Evolutionary conservation across 2,329 filamentous ascomycete species (phyloP), one percentile per base, ranked within the genome.

Genomic region (Aspergillus sp.): DNA sequence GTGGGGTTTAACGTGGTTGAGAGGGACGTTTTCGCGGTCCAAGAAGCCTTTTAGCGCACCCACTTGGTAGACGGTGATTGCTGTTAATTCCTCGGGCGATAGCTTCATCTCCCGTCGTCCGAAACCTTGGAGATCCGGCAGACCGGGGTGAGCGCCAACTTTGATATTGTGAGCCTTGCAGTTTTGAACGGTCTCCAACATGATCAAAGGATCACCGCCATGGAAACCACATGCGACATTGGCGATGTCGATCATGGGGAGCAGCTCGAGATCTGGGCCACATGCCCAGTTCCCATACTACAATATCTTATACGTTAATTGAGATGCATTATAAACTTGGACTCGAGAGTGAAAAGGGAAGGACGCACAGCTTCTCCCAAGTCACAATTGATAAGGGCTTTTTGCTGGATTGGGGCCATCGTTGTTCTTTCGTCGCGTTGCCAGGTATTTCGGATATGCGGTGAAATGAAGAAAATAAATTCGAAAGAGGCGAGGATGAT

Each of bases 91-190:
- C 12, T 77, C 75, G 1, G 76, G 70, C 1, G 70, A 65, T 53
- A 85, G 70, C 36, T 78, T 75, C 60, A 85, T 83, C 48, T 79
- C 75, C 12, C 82, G 72, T 2, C 82, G 69, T 2, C 82, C 82
- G 52, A 85, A 85, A 7, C 82, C 82, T 62, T 80, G 73, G 19
- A 83, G 70, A 57, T 85, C 82, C n/a, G 78, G 80, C 1, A 84
- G 67, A 1, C 81, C 80, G 0, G 82, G 82, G 52, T 86, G 82
- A 0, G 82, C 82, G 6, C 82, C 82, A 5, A 78, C 66, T 39
- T 69, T 71, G 47, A 85, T 73, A 45, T 70, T 70, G 60, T 81
- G 73, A 34, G 71, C 58, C 61, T 82, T 83, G 63, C 78, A 81
- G 12, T 74, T 67, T 7, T 66, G 67, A 8, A 84, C 75, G 0